These are phyloP conservation scores for Cunninghamia lanceolata DNA, from an alignment of 75 land plant species.

Conservation along the genomic window DNA sequence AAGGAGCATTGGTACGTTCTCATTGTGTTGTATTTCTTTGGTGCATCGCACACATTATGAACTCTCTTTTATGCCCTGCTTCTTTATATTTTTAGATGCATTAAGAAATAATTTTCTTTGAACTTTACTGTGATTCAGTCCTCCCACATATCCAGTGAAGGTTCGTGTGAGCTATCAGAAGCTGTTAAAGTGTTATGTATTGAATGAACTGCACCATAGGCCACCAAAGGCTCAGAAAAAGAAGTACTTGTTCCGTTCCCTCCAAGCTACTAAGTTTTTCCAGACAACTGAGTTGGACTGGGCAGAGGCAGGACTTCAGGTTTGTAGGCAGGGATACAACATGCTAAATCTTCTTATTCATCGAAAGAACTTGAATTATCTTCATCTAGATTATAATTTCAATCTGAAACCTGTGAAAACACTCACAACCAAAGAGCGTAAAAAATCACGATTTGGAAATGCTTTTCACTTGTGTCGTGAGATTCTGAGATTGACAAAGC, in stretches of 20 bases:
- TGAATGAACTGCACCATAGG: slow-evolving; percentile 96
- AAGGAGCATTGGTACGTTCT: slow-evolving; percentile 91
- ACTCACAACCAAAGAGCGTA: slow-evolving; percentile 97
- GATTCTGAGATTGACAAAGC: slow-evolving; percentile 91
- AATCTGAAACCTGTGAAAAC: slow-evolving; percentile 98
- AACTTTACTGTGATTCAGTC: slow-evolving; percentile 45
- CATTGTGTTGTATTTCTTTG: neutral
- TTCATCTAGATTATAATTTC: slow-evolving; percentile 97
- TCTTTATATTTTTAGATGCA: neutral
- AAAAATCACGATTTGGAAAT: slow-evolving; percentile 99
- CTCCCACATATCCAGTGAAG: slow-evolving; percentile 98
- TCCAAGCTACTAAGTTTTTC: slow-evolving; percentile 95
- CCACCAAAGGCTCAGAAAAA: slow-evolving; percentile 99
- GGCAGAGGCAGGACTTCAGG: slow-evolving; percentile 99
- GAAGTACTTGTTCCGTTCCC: slow-evolving; percentile 92
- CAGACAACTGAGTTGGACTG: slow-evolving; percentile 98
- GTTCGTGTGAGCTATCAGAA: slow-evolving; percentile 98
- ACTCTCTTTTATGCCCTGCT: neutral
- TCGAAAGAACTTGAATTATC: slow-evolving; percentile 94
- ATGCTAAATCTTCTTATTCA: slow-evolving; percentile 98
- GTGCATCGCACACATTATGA: neutral
- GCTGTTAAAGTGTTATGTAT: slow-evolving; percentile 89
- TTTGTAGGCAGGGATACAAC: slow-evolving; percentile 98
- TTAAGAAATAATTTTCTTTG: slow-evolving; percentile 9
- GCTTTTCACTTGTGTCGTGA: slow-evolving; percentile 98